Base-by-base conservation (phyloP, 768 basidiomycete species). In the Tricholoma matsutake region DNA sequence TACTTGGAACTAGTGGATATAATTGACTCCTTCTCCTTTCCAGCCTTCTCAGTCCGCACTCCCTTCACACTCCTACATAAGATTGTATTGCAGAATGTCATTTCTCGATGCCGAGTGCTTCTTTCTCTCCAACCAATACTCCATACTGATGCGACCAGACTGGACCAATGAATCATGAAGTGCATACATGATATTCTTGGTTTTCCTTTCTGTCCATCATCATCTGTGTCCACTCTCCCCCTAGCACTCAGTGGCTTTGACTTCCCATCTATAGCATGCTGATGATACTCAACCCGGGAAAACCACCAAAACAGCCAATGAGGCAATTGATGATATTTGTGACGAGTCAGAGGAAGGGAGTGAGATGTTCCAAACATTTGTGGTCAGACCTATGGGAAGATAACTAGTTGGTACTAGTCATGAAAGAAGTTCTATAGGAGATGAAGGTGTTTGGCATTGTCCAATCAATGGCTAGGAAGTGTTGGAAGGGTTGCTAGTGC, bases 151-250 rank as follows among this genome's bases (percentile, higher is more conserved):
- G 68, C 66, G 1, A 60, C 51, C 4, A 39, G 41, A n/a, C 58
- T 72, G 0, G 71, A 72, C 52, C 47, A 54, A 0, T 11, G 22
- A 0, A 32, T 75, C 0, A 57, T 60, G 1, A 22, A 29, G 1
- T 56, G 61, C 10, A 52, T 73, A 1, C 71, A 75, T n/a, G n/a
- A n/a, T n/a, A n/a, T n/a, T n/a, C 35, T 65, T 1, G 68, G 67
- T 0, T 70, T 75, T 51, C 71, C 72, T 0, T 75, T 69, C 49
- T 35, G 49, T 11, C 62, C 52, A 0, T 61, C 25, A 7, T 58
- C 64, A 0, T 25, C 16, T 3, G 1, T 71, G 1, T 18, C 52
- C 0, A 65, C 65, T 0, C 58, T 66, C 0, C 72, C 70, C 0
- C 14, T 72, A 0, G 18, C 57, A 2, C 25, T 59, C 0, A 53